phyloP scores from a whole-genome alignment of 345 rosid species.

The Lagerstroemia speciosa region DNA sequence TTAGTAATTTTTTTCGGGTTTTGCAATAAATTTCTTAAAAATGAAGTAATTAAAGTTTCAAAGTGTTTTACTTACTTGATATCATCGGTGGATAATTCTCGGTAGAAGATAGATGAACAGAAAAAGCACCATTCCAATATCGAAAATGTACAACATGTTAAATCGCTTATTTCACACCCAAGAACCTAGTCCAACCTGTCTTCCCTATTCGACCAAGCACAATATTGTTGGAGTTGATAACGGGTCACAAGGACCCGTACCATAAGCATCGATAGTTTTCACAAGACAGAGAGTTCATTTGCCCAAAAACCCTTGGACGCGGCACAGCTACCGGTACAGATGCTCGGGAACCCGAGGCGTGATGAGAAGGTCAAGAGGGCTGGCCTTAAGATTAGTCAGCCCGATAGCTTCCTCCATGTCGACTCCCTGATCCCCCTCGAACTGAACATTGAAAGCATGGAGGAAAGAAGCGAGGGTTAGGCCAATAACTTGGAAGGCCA shows the following conservation, averaged over 20 bases:
- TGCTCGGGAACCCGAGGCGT: slow-evolving; percentile 14
- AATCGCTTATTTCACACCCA: too few species aligned
- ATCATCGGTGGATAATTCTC: too few species aligned
- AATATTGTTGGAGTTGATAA: background rate
- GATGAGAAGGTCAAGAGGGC: slow-evolving; percentile 19
- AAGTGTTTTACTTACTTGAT: too few species aligned
- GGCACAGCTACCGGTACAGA: background rate
- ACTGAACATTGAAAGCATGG: slow-evolving; percentile 25
- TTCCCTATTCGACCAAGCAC: background rate
- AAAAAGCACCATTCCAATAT: too few species aligned
- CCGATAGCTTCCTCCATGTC: slow-evolving; percentile 22
- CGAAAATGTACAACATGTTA: too few species aligned
- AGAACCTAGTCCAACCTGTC: too few species aligned
- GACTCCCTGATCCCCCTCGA: slow-evolving; percentile 10
- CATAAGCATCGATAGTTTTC: background rate
- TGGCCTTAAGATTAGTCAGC: slow-evolving; percentile 18
- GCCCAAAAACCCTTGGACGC: background rate
- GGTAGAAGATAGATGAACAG: too few species aligned
- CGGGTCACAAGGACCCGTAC: background rate
- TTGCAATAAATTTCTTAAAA: too few species aligned
- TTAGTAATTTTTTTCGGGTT: too few species aligned
- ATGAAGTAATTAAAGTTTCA: too few species aligned
- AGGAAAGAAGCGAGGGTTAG: slow-evolving; percentile 31
- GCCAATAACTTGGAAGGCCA: slow-evolving; percentile 29
- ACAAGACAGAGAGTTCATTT: background rate